A percentile compares a stretch with the other conserved stretches of the same genome.
These are phyloP conservation scores for Exsudoporus frostii DNA, from an alignment of 768 basidiomycete genomes.

Conservation along the genomic window DNA sequence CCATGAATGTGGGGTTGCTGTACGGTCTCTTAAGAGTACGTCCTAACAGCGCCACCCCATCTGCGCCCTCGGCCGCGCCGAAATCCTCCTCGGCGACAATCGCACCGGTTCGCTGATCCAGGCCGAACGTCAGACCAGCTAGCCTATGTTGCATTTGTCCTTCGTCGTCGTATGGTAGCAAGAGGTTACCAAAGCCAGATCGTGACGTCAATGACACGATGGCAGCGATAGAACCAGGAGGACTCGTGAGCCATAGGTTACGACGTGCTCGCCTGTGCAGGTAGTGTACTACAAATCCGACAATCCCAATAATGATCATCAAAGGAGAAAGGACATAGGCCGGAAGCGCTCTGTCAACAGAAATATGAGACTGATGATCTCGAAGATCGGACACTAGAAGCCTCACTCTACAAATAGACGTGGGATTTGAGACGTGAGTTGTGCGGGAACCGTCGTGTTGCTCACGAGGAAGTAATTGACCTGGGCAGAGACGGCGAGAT, in stretches of 20 bases:
- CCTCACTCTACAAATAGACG: slow-evolving; percentile 60
- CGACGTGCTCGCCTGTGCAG: slow-evolving; percentile 46
- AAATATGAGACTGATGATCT: neutral
- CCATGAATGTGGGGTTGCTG: neutral
- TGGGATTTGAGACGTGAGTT: slow-evolving; percentile 40
- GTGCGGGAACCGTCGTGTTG: slow-evolving; percentile 38
- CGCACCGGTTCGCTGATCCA: slow-evolving; percentile 59
- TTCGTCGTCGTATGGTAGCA: slow-evolving; percentile 58
- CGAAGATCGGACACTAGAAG: neutral
- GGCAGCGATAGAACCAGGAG: slow-evolving; percentile 59
- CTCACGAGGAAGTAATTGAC: slow-evolving; percentile 53
- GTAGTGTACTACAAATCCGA: slow-evolving; percentile 48
- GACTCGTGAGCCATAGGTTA: slow-evolving; percentile 47
- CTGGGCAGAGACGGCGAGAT: slow-evolving; percentile 56
- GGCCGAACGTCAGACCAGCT: slow-evolving; percentile 46
- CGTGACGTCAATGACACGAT: slow-evolving; percentile 54
- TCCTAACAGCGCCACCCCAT: slow-evolving; percentile 17
- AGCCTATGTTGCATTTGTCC: slow-evolving; percentile 45
- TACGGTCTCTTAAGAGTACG: slow-evolving; percentile 9
- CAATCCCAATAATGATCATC: slow-evolving; percentile 46
- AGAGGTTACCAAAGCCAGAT: slow-evolving; percentile 59
- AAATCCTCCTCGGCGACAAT: slow-evolving; percentile 53
- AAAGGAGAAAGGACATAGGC: slow-evolving; percentile 48
- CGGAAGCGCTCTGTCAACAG: slow-evolving; percentile 45
- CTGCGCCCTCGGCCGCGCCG: neutral